Base-by-base conservation (phyloP, 2,329 filamentous ascomycete genomes). In the Pseudocercospora macadamiae region DNA sequence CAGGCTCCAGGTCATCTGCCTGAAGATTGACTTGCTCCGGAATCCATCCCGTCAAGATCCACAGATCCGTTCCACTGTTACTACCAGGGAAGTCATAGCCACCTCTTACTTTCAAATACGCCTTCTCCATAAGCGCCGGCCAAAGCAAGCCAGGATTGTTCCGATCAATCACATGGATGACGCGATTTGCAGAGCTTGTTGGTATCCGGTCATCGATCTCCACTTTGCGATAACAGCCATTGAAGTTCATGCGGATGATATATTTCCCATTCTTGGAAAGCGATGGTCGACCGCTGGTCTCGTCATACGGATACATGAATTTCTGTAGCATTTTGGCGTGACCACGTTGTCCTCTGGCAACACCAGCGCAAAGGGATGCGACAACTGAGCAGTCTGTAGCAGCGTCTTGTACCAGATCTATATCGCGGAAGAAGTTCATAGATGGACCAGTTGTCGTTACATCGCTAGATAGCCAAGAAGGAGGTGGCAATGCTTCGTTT, bases 41-140 rank as follows among this genome's bases (percentile, higher is more conserved):
- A 51, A 99, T 92, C 95, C 95, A 99, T 26, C 95, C 93, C 0
- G 90, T 96, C 55, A 99, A 76, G 1, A 96, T 89, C 86, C 91
- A 96, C 3, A 99, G 77, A 74, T 99, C 95, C 2, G 93, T 97
- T 9, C 91, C 93, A 0, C 93, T 97, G 73, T 97, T 97, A 70
- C 95, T 97, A 6, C 95, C 95, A 0, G 95, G 93, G 65, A 99
- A 99, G 70, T 99, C 93, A 73, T 99, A 99, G 30, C 95, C 95
- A 25, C 95, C 95, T 56, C 93, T 86, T 9, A 97, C 86, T 77
- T 97, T 99, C 1, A 99, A 80, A 67, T 99, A 99, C 0, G 95
- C 95, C 72, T 99, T 99, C 73, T 99, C 95, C 14, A 97, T 79
- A 3, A 99, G 80, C 2, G 93, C 92, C 4, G 95, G 95, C 92